Evolutionary conservation across 2,329 filamentous ascomycete species (phyloP), one percentile per base, ranked within the genome.

Genomic region (Thelonectria blattea): DNA sequence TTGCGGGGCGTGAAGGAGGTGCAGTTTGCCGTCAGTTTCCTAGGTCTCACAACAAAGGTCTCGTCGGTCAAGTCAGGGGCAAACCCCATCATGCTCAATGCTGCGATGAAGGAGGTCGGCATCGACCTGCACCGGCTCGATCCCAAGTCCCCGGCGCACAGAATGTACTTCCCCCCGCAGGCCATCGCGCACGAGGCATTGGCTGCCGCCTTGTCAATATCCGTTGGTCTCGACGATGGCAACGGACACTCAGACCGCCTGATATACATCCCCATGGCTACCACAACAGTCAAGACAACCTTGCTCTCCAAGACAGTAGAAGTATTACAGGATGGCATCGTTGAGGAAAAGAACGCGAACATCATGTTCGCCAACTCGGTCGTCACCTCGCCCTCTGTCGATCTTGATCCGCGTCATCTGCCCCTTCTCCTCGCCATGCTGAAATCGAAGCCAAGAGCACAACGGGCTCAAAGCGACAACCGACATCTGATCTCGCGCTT

Each of bases 311-410:
- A 98, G 76, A 96, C 93, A 0, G 89, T 99, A 11, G 91, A 94
- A 72, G 85, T 93, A 55, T 86, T 88, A 2, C 85, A 88, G 59
- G 85, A 90, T 34, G 89, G 90, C 17, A 89, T 86, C 39, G 82
- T 85, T 11, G 90, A 91, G 66, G 93, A 98, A 76, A 88, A 92
- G 63, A 99, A 99, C 71, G 91, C 92, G 50, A 99, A 99, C 73
- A 95, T 99, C 41, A 81, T 99, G 15, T 97, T 97, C 73, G 93
- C 94, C 42, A 99, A 99, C 75, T 88, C 96, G 6, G 94, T 99
- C 48, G 88, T 98, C 61, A 99, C 95, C 0, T 99, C 95, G 5
- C 95, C 95, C 0, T 97, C 95, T 0, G 82, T 98, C 52, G 95
- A 99, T 74, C 82, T 99, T 34, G 92, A 96, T 73, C 94, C 95